Percentiles rank a stretch among this genome's conserved stretches.
phyloP scores from a whole-genome alignment of 1,284 basidiomycete genomes.

The Ustilago crameri region DNA sequence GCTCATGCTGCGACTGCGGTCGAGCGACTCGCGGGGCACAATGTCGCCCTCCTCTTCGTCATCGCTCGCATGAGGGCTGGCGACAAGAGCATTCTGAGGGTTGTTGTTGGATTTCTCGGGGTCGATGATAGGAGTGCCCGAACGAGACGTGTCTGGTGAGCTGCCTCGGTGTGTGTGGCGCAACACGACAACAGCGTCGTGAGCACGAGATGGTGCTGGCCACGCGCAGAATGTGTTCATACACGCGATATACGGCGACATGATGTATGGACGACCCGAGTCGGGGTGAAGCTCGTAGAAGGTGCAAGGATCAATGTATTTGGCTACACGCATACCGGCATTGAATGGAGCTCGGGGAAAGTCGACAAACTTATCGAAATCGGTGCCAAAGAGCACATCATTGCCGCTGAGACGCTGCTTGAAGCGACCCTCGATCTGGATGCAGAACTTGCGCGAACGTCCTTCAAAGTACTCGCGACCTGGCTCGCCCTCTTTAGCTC shows the following conservation, averaged over 20 bases:
- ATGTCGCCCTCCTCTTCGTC: constrained; percentile 64
- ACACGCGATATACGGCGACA: constrained; percentile 69
- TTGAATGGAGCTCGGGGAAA: constrained; percentile 68
- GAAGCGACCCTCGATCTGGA: constrained; percentile 70
- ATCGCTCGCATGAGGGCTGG: constrained; percentile 35
- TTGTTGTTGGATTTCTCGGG: constrained; percentile 46
- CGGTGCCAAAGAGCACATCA: constrained; percentile 63
- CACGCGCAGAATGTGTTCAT: constrained; percentile 70
- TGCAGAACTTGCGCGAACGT: constrained; percentile 68
- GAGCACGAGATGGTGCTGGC: constrained; percentile 65
- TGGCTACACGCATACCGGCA: constrained; percentile 69
- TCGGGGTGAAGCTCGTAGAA: constrained; percentile 66
- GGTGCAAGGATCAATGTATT: constrained; percentile 68
- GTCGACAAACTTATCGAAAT: constrained; percentile 65
- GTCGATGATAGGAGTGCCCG: constrained; percentile 32
- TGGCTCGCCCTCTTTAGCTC: constrained; percentile 59
- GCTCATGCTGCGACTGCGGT: constrained; percentile 26
- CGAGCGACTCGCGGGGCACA: constrained; percentile 67
- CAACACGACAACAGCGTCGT: constrained; percentile 68
- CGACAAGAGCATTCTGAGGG: constrained; percentile 29
- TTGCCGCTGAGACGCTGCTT: constrained; percentile 63
- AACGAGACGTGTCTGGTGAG: constrained; percentile 23
- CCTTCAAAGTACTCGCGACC: constrained; percentile 66
- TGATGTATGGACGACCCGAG: constrained; percentile 69
- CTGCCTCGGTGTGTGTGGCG: constrained; percentile 52